Conservation (phyloP, 2,329 filamentous ascomycete genomes). For the Fusarium illudens region DNA sequence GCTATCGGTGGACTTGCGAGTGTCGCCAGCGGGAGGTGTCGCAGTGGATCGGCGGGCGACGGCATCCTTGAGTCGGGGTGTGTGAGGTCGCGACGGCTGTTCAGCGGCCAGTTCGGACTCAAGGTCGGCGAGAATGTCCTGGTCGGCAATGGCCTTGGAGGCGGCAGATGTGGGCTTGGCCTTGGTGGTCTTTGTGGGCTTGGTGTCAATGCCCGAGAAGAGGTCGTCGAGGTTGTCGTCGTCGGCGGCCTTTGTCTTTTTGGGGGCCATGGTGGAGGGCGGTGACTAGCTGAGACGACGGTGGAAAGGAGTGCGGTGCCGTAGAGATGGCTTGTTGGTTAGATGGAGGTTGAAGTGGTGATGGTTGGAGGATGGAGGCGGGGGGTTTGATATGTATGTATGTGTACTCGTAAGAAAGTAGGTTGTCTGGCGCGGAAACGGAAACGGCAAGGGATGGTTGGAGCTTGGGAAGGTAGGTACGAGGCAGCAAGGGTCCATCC, state of each 20-base stretch:
- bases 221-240: conserved; percentile 73
- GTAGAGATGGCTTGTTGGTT: neutral
- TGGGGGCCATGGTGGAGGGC: conserved; percentile 63
- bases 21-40: conserved; percentile 66
- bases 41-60: conserved; percentile 56
- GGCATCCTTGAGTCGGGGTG: conserved; percentile 74
- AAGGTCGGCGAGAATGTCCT: conserved; percentile 88
- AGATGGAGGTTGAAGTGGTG: conserved; percentile 7
- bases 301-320: neutral
- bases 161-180: conserved; percentile 59
- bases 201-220: conserved; percentile 67
- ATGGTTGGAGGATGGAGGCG: conserved; percentile 21
- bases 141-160: conserved; percentile 61
- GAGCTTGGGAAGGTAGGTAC: conserved; percentile 33
- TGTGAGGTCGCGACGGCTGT: conserved; percentile 79
- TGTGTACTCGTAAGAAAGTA: conserved; percentile 32
- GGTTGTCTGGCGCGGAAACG: conserved; percentile 32
- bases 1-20: conserved; percentile 81
- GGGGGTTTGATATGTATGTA: conserved; percentile 14
- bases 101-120: conserved; percentile 76
- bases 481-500: conserved; percentile 36
- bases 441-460: conserved; percentile 20
- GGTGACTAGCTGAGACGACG: neutral
- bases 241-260: conserved; percentile 65
- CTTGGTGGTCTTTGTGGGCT: conserved; percentile 59